Base-by-base conservation (phyloP, 768 basidiomycete genomes). In the Mycena maculata region DNA sequence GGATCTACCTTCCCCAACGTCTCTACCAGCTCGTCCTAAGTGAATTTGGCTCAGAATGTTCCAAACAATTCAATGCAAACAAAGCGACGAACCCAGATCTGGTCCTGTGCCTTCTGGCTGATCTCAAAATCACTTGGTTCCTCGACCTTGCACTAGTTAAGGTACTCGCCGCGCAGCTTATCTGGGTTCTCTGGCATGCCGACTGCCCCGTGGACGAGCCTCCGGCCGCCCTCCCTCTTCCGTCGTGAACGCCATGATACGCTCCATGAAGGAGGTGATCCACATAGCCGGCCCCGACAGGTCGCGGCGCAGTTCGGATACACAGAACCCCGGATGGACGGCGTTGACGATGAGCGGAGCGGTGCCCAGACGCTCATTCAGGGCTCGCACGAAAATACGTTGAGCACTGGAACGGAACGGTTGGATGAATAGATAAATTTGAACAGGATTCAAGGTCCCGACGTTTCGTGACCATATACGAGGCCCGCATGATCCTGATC, bases 261-360 rank as follows among this genome's bases (percentile, higher is more conserved):
- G 3, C 36, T 66, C 38, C 11, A 68, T 41, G 33, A 62, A 11
- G 18, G 7, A 18, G 20, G n/a, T 11, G 49, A 52, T 10, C 12
- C n/a, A 6, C 20, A 1, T 3, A 5, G 39, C 27, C 18, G 31
- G 12, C 7, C 23, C 18, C 11, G 38, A 9, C 8, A 69, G 13
- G 16, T 60, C 44, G 28, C 68, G 63, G 4, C 18, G n/a, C 11
- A 75, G 66, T 30, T 68, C 76, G 9, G 83, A 83, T 22, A 70
- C 55, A 71, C 83, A 83, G 69, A 76, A 80, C 2, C 84, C 84
- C n/a, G 85, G 85, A 56, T 81, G 79, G 33, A 81, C 75, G 36
- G 77, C 47, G 60, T 78, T 76, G 60, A 80, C 76, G 36, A 81
- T 79, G 22, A 84, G 61, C 0, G 77, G 64, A 2, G 72, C 3